Conservation (phyloP, 1,139 yeast genomes). For the Yamadazyma siamensis region DNA sequence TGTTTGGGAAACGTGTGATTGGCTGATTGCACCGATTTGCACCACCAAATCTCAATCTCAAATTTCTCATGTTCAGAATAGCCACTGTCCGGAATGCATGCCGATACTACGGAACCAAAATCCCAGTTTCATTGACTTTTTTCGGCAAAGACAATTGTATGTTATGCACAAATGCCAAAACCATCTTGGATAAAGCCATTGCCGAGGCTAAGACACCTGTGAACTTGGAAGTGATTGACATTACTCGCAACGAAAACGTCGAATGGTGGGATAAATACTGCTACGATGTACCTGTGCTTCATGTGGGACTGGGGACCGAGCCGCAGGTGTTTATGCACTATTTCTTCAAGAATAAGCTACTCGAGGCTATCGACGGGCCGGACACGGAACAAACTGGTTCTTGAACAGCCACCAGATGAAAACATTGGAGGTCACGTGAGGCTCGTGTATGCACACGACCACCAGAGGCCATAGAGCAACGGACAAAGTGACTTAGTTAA, state of each 20-base stretch:
- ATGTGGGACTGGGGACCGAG: conserved; percentile 47
- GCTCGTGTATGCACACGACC: too few species aligned
- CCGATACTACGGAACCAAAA: neutral
- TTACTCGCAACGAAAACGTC: conserved; percentile 61
- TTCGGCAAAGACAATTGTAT: conserved; percentile 81
- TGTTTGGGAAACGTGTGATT: too few species aligned
- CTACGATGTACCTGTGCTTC: conserved; percentile 88
- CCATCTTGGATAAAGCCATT: conserved; percentile 44
- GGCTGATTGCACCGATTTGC: too few species aligned
- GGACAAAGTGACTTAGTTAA: too few species aligned
- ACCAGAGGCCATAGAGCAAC: too few species aligned
- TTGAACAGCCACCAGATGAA: too few species aligned
- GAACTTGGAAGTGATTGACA: conserved; percentile 55
- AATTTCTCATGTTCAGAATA: too few species aligned
- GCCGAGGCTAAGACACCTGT: conserved; percentile 23
- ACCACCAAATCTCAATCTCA: too few species aligned
- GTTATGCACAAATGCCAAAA: conserved; percentile 71
- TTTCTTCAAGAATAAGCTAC: conserved; percentile 55
- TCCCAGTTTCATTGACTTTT: conserved; percentile 4
- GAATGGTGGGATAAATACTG: conserved; percentile 82
- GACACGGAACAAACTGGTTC: too few species aligned
- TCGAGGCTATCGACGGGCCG: conserved; percentile 34
- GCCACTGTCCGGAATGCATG: too few species aligned
- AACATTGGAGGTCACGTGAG: too few species aligned
- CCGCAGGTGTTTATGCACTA: conserved; percentile 76